Base-by-base conservation (phyloP, 176 grass and related monocot genomes). In the Raddia distichophylla region DNA sequence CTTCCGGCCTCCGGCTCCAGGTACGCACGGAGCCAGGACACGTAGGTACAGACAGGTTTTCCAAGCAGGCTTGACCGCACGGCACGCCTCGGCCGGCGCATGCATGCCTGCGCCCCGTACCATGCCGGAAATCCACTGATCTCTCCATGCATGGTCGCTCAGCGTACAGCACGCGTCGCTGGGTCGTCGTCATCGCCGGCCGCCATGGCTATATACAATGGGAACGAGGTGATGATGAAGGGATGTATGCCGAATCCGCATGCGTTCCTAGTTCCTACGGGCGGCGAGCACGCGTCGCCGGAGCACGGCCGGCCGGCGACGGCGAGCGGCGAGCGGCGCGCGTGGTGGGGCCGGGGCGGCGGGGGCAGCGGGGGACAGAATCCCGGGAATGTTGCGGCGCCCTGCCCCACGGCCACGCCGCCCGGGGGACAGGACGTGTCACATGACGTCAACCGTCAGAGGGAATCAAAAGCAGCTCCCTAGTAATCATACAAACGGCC, bases 351-450 rank as follows among this genome's bases (percentile, higher is more conserved):
- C 58, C 56, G 64, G 12, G 10, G 0, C 47, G 80, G 33, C 34
- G 40, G 82, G 40, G 22, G 22, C 48, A 11, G 50, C 50, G 59
- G 78, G 82, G 40, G 61, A 71, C 83, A 90, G 83, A 82, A 79
- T 90, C 88, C 83, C 73, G 60, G 83, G 83, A 82, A 86, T 89
- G 87, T 77, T 42, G 69, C 60, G 79, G 20, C 84, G 16, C 40
- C 47, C 48, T 53, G 80, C 42, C 61, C 37, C 81, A 57, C 51
- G 62, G 3, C 34, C 51, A 56, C 71, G 34, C 33, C 54, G 44
- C 2, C 3, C 65, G 73, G 87, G 87, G 71, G 82, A 89, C 87
- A 89, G 77, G 87, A 77, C 71, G 77, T 77, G 71, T 76, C 76
- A 50, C 87, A 73, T 90, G 79, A 90, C 88, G 83, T 90, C 88